phyloP scores from a whole-genome alignment of 2,329 filamentous ascomycete genomes.

The Fusarium globosum region DNA sequence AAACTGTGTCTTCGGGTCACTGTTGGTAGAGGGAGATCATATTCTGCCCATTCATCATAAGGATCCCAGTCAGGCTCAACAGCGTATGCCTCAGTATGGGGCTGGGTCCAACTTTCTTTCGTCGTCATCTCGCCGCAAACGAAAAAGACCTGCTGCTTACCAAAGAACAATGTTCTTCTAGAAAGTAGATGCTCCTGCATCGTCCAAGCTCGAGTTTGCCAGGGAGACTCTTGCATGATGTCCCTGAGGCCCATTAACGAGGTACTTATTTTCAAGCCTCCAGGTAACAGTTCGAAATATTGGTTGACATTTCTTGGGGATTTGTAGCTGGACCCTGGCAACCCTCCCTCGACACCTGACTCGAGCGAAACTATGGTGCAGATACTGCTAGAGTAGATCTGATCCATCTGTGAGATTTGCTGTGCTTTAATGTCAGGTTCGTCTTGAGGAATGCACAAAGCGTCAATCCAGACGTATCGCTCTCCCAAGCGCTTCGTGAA shows the following conservation, averaged over 20 bases:
- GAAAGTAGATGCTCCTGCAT: background rate
- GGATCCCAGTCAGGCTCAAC: rapidly evolving
- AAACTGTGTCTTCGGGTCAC: background rate
- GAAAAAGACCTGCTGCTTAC: background rate
- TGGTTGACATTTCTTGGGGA: background rate
- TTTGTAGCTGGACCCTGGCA: background rate
- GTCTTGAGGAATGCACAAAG: background rate
- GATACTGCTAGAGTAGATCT: background rate
- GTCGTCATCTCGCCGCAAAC: background rate
- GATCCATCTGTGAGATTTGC: background rate
- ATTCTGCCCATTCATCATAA: background rate
- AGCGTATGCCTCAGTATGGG: background rate
- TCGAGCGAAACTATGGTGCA: background rate
- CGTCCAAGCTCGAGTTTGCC: background rate
- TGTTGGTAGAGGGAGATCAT: background rate
- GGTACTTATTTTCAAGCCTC: background rate
- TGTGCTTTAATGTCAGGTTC: background rate
- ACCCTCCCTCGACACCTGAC: background rate
- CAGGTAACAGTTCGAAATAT: background rate
- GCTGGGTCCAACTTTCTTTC: background rate
- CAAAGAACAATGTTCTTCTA: background rate
- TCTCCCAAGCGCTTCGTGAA: background rate
- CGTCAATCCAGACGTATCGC: background rate
- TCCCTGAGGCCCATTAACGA: background rate
- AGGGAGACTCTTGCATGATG: background rate